Evolutionary conservation across 345 rosid genomes (phyloP).

Genomic region (Chamaenerion angustifolium): DNA sequence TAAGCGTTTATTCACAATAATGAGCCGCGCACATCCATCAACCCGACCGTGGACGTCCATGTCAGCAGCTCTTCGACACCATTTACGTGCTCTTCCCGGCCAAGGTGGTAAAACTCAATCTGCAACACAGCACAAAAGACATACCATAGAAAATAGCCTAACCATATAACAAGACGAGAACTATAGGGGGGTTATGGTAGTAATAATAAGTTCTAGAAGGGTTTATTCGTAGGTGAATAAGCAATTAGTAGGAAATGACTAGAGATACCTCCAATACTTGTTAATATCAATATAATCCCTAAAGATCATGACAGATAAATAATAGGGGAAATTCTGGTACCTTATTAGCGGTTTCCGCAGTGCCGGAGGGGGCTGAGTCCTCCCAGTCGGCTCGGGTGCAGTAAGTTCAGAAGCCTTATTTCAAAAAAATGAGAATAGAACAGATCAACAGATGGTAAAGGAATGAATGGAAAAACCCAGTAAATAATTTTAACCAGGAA

Average conservation of each 20-base stretch:
- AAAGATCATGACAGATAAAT: background rate
- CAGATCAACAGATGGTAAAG: background rate
- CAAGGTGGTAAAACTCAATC: conserved; percentile 70
- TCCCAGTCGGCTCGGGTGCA: conserved; percentile 15
- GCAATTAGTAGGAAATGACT: background rate
- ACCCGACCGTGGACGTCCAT: no score
- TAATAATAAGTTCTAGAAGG: background rate
- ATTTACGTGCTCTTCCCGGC: conserved; percentile 25
- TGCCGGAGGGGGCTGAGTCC: conserved; percentile 25
- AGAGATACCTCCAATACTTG: background rate
- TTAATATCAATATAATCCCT: no score
- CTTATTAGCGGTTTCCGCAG: conserved; percentile 67
- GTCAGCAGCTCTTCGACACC: no score
- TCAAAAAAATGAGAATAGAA: no score
- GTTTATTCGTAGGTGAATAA: background rate
- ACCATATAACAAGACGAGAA: background rate
- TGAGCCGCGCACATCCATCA: no score
- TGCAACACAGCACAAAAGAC: conserved; percentile 13
- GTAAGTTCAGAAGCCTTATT: conserved; percentile 45
- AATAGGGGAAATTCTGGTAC: conserved; percentile 15
- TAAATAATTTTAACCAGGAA: no score
- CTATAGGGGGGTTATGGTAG: background rate
- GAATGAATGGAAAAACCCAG: no score
- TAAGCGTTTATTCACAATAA: no score
- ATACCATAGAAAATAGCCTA: background rate